These are phyloP conservation scores for Cryphonectria naterciae DNA, from an alignment of 2,329 filamentous ascomycete species.

Conservation along the genomic window DNA sequence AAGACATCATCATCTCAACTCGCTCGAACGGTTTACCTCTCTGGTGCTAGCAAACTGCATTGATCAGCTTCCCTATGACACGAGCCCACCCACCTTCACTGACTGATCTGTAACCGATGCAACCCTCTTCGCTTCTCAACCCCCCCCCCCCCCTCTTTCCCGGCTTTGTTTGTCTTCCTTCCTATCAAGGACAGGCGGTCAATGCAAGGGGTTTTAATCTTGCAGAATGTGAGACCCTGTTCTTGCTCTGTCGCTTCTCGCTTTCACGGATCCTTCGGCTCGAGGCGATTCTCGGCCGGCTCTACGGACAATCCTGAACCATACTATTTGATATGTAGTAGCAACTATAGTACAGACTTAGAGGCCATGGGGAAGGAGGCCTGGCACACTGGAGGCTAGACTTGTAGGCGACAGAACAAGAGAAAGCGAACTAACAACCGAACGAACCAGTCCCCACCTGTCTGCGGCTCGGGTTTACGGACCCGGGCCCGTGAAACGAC, in stretches of 20 bases:
- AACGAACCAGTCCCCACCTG: background rate
- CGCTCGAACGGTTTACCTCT: background rate
- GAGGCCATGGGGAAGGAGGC: too few relatives aligned
- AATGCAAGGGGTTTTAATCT: slow-evolving; percentile 1
- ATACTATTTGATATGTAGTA: background rate
- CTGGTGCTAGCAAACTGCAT: background rate
- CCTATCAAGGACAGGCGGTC: background rate
- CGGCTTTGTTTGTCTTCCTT: background rate
- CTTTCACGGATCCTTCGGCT: background rate
- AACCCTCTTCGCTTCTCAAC: background rate
- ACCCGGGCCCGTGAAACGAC: background rate
- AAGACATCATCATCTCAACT: background rate
- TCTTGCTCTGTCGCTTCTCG: background rate
- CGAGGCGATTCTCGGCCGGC: background rate
- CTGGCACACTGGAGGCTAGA: too few relatives aligned
- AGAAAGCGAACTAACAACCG: background rate
- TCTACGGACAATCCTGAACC: background rate
- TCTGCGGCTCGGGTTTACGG: background rate
- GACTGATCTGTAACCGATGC: slow-evolving; percentile 3
- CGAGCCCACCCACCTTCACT: background rate
- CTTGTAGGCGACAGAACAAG: too few relatives aligned
- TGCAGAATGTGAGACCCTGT: background rate
- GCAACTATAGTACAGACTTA: background rate
- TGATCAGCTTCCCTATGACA: background rate
- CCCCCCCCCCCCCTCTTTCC: background rate